These are phyloP conservation scores for Ceratobasidium sp. DNA, from an alignment of 1,284 basidiomycete genomes.

Conservation along the genomic window DNA sequence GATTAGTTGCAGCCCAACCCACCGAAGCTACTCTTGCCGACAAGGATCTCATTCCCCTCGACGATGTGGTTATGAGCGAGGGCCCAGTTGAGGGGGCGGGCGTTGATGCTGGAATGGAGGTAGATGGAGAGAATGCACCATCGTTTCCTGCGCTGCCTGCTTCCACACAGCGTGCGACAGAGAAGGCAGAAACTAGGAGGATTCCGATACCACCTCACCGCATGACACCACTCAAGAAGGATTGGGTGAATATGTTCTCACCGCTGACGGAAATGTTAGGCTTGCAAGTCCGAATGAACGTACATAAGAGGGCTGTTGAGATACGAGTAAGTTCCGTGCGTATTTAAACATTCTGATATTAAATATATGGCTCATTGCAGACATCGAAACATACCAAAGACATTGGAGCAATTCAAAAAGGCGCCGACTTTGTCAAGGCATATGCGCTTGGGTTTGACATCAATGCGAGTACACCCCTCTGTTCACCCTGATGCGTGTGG, in stretches of 20 bases:
- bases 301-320: conserved; percentile 68
- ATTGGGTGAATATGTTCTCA: conserved; percentile 97
- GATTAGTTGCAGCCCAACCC: conserved; percentile 22
- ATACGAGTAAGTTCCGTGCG: conserved; percentile 71
- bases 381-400: conserved; percentile 95
- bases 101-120: conserved; percentile 18
- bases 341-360: neutral
- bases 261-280: conserved; percentile 94
- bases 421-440: conserved; percentile 97
- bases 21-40: neutral
- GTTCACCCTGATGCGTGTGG: neutral
- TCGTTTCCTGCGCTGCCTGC: conserved; percentile 69
- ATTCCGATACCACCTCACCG: conserved; percentile 95
- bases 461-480: conserved; percentile 63
- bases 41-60: conserved; percentile 17
- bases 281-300: conserved; percentile 72
- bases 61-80: conserved; percentile 31
- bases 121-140: conserved; percentile 54
- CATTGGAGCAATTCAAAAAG: conserved; percentile 90
- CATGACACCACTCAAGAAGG: conserved; percentile 96
- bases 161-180: conserved; percentile 59
- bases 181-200: conserved; percentile 80
- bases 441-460: conserved; percentile 94
- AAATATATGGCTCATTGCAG: conserved; percentile 53
- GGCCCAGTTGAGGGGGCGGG: neutral